Base-by-base conservation (phyloP, 306 rosid genomes). In the Biancaea sappan region DNA sequence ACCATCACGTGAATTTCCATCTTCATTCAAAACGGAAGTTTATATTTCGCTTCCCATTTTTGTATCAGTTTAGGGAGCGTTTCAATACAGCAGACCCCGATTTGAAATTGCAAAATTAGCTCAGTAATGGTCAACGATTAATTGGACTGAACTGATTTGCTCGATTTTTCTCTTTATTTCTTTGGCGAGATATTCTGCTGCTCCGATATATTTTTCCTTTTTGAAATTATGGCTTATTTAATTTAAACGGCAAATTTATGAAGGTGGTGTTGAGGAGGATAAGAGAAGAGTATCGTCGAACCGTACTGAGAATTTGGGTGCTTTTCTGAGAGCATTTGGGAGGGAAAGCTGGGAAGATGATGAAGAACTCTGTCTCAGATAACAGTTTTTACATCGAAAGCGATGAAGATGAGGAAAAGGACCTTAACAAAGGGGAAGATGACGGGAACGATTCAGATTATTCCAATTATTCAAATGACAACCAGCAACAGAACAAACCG, bases 361-460 rank as follows among this genome's bases (percentile, higher is more conserved):
- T 89, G 97, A 90, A 87, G 26, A 92, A 88, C 71, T 92, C 93
- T 2, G 89, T 78, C 5, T 90, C 96, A 24, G 97, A 95, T 4
- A 89, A 88, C 66, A 87, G 97, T 79, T 84, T 90, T 38, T 88
- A 88, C 83, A 80, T 87, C 59, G 96, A 92, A 12, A 92, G 96
- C 77, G 97, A 91, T 34, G 97, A 89, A 4, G 97, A 92, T 21
- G 87, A 71, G 57, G 88, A 85, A 44, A 88, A 88, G 80, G 86
- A 80, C 38, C 73, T 80, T 32, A 74, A 72, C 74, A 86, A 77
- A 70, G 95, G 47, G 24, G 87, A 80, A 53, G 96, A 26, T 60
- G 94, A 84, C 18, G 96, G 92, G 41, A 84, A 90, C 11, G 90
- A 85, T 37, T 92, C 98, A 12, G 99, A 95, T 82, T 88, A 86